Evolutionary conservation across 2,329 filamentous ascomycete species (phyloP), one percentile per base, ranked within the genome.

Genomic region (Ceratocystis lukuohia): DNA sequence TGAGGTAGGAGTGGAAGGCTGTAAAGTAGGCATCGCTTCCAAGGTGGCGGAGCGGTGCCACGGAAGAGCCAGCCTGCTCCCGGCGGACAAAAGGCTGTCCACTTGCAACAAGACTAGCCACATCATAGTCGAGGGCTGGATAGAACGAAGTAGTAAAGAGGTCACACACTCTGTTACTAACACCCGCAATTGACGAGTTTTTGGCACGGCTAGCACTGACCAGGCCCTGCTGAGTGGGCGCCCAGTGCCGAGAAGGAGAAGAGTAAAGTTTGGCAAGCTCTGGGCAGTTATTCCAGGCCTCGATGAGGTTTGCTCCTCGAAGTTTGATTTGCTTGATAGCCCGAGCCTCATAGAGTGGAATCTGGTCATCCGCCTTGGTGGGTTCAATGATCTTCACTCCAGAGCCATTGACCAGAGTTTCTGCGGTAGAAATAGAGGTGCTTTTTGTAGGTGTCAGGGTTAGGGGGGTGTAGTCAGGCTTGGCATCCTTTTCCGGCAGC

Each of bases 1-100:
- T 37, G 17, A 62, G n/a, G 22, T 62, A 62, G 20, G 61, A 25
- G 33, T 62, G 61, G 61, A 62, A 46, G n/a, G 61, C 37, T 6
- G 61, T 25, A 44, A 62, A 62, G 61, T 62, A 62, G 7, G 61
- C 37, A 41, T 62, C 61, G 10, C 37, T 41, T 10, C 37, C 61
- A 20, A n/a, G 17, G 61, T 62, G 61, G 25, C 45, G 37, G n/a
- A 62, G 15, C 20, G 61, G n/a, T n/a, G 44, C 20, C 8, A 62
- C 17, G 1, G 61, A 45, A 41, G 37, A 62, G 22, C 61, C 61
- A 28, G 48, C 17, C 6, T 53, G 48, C 25, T 53, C 48, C 20
- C 48, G 22, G 2, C 48, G 22, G 48, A 28, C 48, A 8, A 53
- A 25, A 12, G 48, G 7, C 4, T 53, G 48, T 12, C 61, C 61